Evolutionary conservation across 2,329 filamentous ascomycete genomes (phyloP), one percentile per base, ranked within the genome.

Genomic region (Botrytis cinerea): DNA sequence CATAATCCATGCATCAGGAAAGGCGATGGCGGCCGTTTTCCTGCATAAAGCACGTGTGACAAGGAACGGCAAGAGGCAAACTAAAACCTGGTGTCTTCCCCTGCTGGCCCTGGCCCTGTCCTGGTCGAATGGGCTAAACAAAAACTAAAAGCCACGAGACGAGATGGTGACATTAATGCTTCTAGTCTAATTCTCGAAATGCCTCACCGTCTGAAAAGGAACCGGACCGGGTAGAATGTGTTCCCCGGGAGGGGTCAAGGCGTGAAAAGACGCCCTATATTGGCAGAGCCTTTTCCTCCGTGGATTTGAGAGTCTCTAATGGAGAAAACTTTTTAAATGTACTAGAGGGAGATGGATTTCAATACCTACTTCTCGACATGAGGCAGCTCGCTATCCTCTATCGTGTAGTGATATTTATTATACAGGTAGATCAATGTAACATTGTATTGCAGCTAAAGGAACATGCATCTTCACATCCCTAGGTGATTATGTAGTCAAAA

Each of bases 1-100:
- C 25, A 54, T n/a, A 10, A 62, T 64, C 59, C 69, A 22, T 63
- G 70, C 46, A 40, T n/a, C 1, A 45, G 4, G 10, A 40, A 38
- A 64, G 38, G 2, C 35, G n/a, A 71, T 40, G 57, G 60, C 70
- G 60, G 70, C 60, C 70, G 70, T 71, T 64, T 51, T 71, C 61
- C 70, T 71, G 70, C 70, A 66, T 66, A n/a, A 38, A 45, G 35
- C 70, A 71, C 70, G 70, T 71, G 70, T 43, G 32, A 64, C 70
- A 35, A 57, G 70, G 70, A 51, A 71, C 60, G 60, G 70, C 45
- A 69, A 32, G 51, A 70, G 46, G 28, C 51, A 43, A 32, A 71
- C 40, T 40, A 51, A 28, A 40, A 48, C 20, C 20, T 54, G 32
- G 51, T 25, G 4, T 10, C 46, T 28, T 67, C 32, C 46, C 46